A percentile compares a stretch with the other conserved stretches of the same genome.
Evolutionary conservation across 2,329 filamentous ascomycete species (phyloP).

Genomic region (Trichoderma sp.): DNA sequence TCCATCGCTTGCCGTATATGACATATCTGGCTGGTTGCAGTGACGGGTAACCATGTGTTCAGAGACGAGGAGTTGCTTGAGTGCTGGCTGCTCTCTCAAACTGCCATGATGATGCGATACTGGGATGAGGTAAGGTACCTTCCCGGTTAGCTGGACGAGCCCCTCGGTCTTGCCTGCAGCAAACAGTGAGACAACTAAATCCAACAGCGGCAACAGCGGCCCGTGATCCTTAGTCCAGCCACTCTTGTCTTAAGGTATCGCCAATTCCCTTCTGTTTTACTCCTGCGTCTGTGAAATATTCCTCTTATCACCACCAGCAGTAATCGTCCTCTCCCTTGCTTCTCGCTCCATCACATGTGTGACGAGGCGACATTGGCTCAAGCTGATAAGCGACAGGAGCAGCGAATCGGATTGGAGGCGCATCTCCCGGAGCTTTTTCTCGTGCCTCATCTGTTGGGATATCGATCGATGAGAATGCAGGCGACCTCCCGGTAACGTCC

Average conservation of each 20-base stretch:
- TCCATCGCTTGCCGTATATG: no score
- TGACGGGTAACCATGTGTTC: no score
- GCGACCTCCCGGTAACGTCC: background rate
- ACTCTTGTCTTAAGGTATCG: background rate
- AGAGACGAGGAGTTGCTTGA: no score
- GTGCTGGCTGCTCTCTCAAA: no score
- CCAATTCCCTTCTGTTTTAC: constrained; percentile 17
- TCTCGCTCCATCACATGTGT: background rate
- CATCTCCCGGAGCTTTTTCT: background rate
- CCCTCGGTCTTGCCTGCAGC: background rate
- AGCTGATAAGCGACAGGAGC: background rate
- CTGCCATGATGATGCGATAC: no score
- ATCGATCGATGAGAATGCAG: background rate
- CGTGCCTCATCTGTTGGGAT: background rate
- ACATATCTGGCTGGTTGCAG: no score
- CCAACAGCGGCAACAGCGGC: constrained; percentile 20
- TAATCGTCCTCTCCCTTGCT: background rate
- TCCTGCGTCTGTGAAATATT: background rate
- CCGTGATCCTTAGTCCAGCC: constrained; percentile 22
- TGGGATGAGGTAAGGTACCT: no score
- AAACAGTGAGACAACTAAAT: constrained; percentile 11
- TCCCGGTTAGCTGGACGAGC: background rate
- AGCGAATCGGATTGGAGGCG: background rate
- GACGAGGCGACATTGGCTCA: background rate
- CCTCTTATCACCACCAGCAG: no score